Percentiles rank a stretch among this genome's conserved stretches.
Evolutionary conservation across 176 grass and related monocot genomes (phyloP).

Genomic region (Miscanthus lutarioriparius): DNA sequence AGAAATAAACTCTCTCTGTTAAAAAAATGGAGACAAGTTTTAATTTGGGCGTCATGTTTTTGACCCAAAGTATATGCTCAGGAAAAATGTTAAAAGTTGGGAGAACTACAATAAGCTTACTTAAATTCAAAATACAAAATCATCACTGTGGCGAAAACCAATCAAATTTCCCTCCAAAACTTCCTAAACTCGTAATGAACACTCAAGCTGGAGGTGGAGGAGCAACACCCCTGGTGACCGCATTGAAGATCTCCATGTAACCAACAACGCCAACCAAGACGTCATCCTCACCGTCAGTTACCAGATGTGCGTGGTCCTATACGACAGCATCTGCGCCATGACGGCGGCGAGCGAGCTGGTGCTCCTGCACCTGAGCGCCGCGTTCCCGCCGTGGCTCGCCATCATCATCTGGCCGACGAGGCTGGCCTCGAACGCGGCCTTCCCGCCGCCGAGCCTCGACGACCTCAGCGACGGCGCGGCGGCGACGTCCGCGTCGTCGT

Average conservation of each 20-base stretch:
- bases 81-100: neutral
- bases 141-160: neutral
- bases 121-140: neutral
- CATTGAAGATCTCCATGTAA: conserved; percentile 52
- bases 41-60: neutral
- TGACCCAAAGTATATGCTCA: neutral
- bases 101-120: neutral
- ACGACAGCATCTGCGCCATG: conserved; percentile 69
- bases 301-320: conserved; percentile 60
- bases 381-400: conserved; percentile 45
- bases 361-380: conserved; percentile 50
- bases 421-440: conserved; percentile 28
- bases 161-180: neutral
- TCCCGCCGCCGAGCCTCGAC: conserved; percentile 21
- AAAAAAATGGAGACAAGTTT: neutral
- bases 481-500: neutral
- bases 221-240: conserved; percentile 43
- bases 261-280: conserved; percentile 60
- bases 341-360: conserved; percentile 64
- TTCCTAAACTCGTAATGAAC: neutral
- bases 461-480: neutral
- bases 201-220: conserved; percentile 8
- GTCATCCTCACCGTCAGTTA: conserved; percentile 32
- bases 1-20: conserved; percentile 9
- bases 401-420: conserved; percentile 29